Base-by-base conservation (phyloP, 495 filamentous ascomycete species). In the Pyrenula aspistea region DNA sequence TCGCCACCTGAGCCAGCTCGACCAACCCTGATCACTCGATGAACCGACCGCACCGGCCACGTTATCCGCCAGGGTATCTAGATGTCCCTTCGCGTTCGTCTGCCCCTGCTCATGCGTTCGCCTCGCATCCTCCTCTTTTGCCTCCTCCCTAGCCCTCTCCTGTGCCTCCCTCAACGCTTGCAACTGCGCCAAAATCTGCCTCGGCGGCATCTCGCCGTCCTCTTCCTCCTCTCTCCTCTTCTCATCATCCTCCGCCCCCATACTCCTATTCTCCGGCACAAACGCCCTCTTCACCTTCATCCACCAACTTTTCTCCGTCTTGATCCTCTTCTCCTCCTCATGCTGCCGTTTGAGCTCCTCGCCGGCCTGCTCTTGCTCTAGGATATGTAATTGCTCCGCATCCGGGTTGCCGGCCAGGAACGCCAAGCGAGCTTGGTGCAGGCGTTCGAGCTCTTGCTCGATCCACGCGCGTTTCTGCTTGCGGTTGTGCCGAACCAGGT, bases 401-500 rank as follows among this genome's bases (percentile, higher is more conserved):
- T 80, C 83, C 0, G 86, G 86, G 21, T 72, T 77, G 56, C 82
- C 84, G 12, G 72, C 74, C 62, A 82, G 81, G 63, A 77, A 79
- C 23, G 84, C 83, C 2, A 81, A 67, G 48, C 78, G 75, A 22
- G 85, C 84, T 53, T 77, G 69, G 52, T 82, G 78, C 47, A 87
- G 64, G 31, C 73, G 73, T 64, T 77, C 76, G 61, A 87, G 77
- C 63, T 85, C 74, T 53, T 78, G 76, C 66, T 83, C 78, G 68
- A 84, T 67, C 73, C 73, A 91, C 56, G 88, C 82, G 57, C 72
- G 72, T 54, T 77, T 77, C 68, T 85, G 82, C 51, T 77, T 75
- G 48, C 88, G 85, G 74, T 96, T 96, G 73, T 92, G 87, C 49
- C 88, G 67, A 24, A 93, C 81, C 82, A 98, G 87, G 69, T 95